Evolutionary conservation across 2,329 filamentous ascomycete genomes (phyloP), one percentile per base, ranked within the genome.

Genomic region (Cladorrhinum sp.): DNA sequence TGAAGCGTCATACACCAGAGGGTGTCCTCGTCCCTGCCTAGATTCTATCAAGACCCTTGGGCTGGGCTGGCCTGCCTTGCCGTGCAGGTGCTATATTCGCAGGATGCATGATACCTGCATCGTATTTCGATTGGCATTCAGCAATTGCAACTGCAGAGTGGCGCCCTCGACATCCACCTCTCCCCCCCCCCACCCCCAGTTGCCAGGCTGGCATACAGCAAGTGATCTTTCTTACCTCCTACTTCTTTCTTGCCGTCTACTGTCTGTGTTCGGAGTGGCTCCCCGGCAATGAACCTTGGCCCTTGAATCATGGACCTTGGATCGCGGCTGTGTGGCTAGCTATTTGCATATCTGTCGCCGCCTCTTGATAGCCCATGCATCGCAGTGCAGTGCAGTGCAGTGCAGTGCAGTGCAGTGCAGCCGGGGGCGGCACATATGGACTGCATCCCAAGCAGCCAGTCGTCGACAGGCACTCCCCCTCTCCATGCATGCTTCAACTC

Each of bases 61-160:
- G 56, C 58, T 55, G 57, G 33, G 5, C 26, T 30, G 33, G 55
- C 57, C 48, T 54, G 57, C 60, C 64, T 63, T 64, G 64, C 52
- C 33, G 52, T 58, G 61, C 52, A 30, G 26, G 60, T 51, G 60
- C 61, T 63, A 57, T 64, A 65, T 67, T 67, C 65, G 65, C 60
- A 63, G 60, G 30, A 60, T 67, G 60, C 62, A 65, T 65, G 58
- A 52, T 61, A 52, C 60, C 39, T 62, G 65, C 61, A 64, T 63
- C 60, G 57, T 57, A 62, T 58, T 62, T 56, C 39, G 39, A 58
- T 50, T 63, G 33, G 53, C 65, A 59, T 55, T 48, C 28, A 60
- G 26, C 36, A 60, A 39, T 36, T 52, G 56, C 33, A 48, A 57
- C 28, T 59, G 33, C 33, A 52, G 58, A 54, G 46, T 55, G 24